phyloP scores from a whole-genome alignment of 1,139 yeast genomes.

The Diutina scorzettiae region DNA sequence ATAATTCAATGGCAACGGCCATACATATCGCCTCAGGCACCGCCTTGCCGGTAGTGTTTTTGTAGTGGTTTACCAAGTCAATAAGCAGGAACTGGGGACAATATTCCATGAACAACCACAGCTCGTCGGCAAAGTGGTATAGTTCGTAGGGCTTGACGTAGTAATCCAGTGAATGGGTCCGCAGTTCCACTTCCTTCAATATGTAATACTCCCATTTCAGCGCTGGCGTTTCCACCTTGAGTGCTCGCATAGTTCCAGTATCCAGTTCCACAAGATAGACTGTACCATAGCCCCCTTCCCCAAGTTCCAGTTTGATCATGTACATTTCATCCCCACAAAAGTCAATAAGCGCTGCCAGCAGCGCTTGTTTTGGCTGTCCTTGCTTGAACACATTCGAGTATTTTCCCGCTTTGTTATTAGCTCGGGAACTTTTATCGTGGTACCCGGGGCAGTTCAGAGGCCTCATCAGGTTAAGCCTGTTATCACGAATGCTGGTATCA shows the following conservation, averaged over 20 bases:
- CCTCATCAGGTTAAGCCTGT: neutral
- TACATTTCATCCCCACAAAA: neutral
- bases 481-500: neutral
- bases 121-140: conserved; percentile 56
- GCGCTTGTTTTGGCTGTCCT: conserved; percentile 4
- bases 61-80: conserved; percentile 51
- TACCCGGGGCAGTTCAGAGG: neutral
- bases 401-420: neutral
- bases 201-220: conserved; percentile 75
- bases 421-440: neutral
- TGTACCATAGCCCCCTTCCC: conserved; percentile 71
- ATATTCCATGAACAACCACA: conserved; percentile 61
- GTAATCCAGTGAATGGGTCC: conserved; percentile 13
- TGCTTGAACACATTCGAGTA: neutral
- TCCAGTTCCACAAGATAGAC: conserved; percentile 68
- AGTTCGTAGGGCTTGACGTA: conserved; percentile 43
- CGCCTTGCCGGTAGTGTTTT: conserved; percentile 15
- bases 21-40: conserved; percentile 55
- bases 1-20: conserved; percentile 50
- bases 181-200: conserved; percentile 39
- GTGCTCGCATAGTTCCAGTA: conserved; percentile 46
- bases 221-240: conserved; percentile 64
- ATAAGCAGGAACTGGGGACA: conserved; percentile 63
- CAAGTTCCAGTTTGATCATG: conserved; percentile 32
- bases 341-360: conserved; percentile 6